Evolutionary conservation across 75 land plant genomes (phyloP), one percentile per base, ranked within the genome.

Genomic region (Pinus albicaulis): DNA sequence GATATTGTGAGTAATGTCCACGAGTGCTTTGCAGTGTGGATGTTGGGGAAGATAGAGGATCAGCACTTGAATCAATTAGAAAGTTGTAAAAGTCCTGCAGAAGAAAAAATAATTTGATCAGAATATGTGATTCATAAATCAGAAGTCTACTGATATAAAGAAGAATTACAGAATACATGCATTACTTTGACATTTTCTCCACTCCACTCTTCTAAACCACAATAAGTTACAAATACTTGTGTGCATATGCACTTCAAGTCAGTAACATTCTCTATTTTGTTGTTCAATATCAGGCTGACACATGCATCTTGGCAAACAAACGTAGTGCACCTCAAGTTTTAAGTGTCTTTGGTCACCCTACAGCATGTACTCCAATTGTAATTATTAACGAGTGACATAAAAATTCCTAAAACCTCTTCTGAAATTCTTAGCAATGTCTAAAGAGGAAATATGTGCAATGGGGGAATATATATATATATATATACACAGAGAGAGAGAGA

Each of bases 41-140:
- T 0, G 80, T 15, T 24, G 79, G 55, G 22, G 65, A 34, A 6
- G 85, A 73, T 5, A 77, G 56, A 1, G 87, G 80, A n/a, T 81
- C 78, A 73, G 28, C 66, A 2, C 52, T 76, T 1, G 63, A 55
- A 74, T 89, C 96, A 59, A 80, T 73, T 56, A 94, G 57, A 78
- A 90, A 85, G 76, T 92, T 94, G 71, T 94, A 94, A 75, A 94
- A 89, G 62, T 92, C 90, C 94, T 93, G 78, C 31, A 55, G 31
- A 38, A 23, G 56, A 1, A 53, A 58, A 73, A 13, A 25, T 10
- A 2, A 53, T 53, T 48, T 44, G 52, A 44, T 44, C 31, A 38
- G 20, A 73, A 52, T 22, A 72, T 52, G 26, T 44, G 25, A 52
- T 25, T 25, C 25, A 15, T 53, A 14, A 73, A 38, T 5, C 5